Evolutionary conservation across 2,329 filamentous ascomycete species (phyloP).

Genomic region (Aureobasidium mangrovei): DNA sequence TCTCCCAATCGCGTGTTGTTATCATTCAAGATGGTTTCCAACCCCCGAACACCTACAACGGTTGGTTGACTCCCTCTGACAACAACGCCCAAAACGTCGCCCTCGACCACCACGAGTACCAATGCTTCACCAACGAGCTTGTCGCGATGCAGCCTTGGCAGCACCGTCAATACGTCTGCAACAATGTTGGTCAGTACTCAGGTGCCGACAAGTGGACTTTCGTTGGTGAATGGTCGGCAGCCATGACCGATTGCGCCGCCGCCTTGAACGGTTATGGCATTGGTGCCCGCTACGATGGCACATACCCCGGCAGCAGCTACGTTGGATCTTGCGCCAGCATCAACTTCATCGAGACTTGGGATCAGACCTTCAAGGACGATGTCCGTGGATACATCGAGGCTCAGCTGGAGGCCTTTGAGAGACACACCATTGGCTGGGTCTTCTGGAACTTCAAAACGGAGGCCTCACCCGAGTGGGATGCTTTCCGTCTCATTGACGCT

Average conservation of each 20-base stretch:
- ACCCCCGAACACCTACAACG: conserved; percentile 50
- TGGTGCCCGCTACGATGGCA: conserved; percentile 53
- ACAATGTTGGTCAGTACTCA: conserved; percentile 40
- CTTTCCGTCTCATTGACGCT: conserved; percentile 39
- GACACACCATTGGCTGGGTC: conserved; percentile 43
- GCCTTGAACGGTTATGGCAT: conserved; percentile 42
- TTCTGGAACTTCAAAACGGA: conserved; percentile 54
- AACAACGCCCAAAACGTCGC: conserved; percentile 46
- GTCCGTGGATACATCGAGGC: conserved; percentile 46
- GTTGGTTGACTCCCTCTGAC: conserved; percentile 46
- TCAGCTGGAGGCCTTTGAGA: conserved; percentile 46
- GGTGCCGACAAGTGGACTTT: conserved; percentile 57
- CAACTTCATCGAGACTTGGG: conserved; percentile 42
- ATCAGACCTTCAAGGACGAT: conserved; percentile 36
- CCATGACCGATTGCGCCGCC: conserved; percentile 53
- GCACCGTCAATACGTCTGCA: conserved; percentile 51
- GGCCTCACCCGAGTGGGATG: conserved; percentile 43
- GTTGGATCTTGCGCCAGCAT: conserved; percentile 49
- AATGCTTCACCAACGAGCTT: conserved; percentile 49
- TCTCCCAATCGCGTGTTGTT: conserved; percentile 33
- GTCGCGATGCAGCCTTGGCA: conserved; percentile 42
- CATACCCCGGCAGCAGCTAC: conserved; percentile 37
- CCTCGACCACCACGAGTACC: conserved; percentile 62
- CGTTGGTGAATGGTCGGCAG: conserved; percentile 60
- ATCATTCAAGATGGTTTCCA: conserved; percentile 52